These are phyloP conservation scores for Nannizziopsis arthrosporioides DNA, from an alignment of 2,329 filamentous ascomycete species.

Conservation along the genomic window DNA sequence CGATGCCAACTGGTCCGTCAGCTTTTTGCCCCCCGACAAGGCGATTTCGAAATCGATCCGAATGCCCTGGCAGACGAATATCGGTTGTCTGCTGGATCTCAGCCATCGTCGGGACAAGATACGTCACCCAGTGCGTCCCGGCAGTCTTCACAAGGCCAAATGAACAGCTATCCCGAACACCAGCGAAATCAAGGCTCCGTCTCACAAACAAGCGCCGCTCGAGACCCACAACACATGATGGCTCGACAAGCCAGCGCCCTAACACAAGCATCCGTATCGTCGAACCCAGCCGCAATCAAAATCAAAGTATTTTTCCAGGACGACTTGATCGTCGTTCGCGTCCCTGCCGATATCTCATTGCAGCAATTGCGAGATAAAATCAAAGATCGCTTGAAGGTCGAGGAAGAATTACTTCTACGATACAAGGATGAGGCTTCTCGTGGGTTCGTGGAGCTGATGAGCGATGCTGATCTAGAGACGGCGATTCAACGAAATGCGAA, in stretches of 20 bases:
- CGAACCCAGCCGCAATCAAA: slow-evolving; percentile 54
- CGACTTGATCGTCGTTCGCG: slow-evolving; percentile 81
- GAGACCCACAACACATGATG: slow-evolving; percentile 25
- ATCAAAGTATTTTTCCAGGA: slow-evolving; percentile 92
- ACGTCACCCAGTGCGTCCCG: slow-evolving; percentile 49
- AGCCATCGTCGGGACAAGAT: slow-evolving; percentile 54
- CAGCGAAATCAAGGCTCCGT: slow-evolving; percentile 23
- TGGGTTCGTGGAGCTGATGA: slow-evolving; percentile 61
- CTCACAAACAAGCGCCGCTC: slow-evolving; percentile 22
- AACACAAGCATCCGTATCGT: slow-evolving; percentile 32
- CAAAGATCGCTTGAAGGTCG: slow-evolving; percentile 67
- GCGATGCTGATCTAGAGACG: slow-evolving; percentile 66
- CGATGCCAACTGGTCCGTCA: slow-evolving; percentile 73
- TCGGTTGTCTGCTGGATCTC: slow-evolving; percentile 58
- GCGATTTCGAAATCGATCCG: slow-evolving; percentile 85
- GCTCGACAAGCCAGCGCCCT: slow-evolving; percentile 44
- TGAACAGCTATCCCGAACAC: slow-evolving; percentile 43
- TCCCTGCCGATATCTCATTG: slow-evolving; percentile 68
- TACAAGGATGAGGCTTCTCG: slow-evolving; percentile 77
- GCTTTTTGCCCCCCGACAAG: slow-evolving; percentile 80
- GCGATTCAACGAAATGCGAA: slow-evolving; percentile 80
- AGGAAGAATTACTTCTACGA: slow-evolving; percentile 63
- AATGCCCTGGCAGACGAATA: slow-evolving; percentile 42
- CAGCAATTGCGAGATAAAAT: slow-evolving; percentile 73
- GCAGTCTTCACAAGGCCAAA: slow-evolving; percentile 54